Evolutionary conservation across 1,284 basidiomycete genomes (phyloP), one percentile per base, ranked within the genome.

Genomic region (Fomitopsis betulina): DNA sequence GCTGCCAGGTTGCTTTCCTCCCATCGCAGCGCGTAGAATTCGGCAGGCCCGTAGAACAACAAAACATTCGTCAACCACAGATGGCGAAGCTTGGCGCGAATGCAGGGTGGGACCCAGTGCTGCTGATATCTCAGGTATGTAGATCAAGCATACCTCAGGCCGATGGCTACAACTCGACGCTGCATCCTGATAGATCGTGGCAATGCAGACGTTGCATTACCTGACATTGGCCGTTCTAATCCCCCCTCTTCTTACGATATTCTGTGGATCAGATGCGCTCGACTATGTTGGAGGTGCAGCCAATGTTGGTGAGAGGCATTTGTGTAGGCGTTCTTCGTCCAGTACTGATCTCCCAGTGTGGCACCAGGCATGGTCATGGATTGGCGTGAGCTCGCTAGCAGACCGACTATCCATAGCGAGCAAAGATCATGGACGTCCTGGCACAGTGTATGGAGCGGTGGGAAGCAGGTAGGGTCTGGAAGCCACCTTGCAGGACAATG

Each of bases 341-440:
- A 21, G 12, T 58, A 33, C 43, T 38, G 23, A 39, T 54, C 33
- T 33, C 38, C 58, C 40, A 40, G 13, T 50, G 40, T 51, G 27
- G 12, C 43, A 30, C 23, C 56, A 89, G 87, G 88, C 9, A 93
- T 95, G 90, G 79, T 98, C 32, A 92, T 99, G 85, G 96, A 99
- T 75, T 99, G 96, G 96, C 82, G 94, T 51, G 93, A 98, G 72
- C 88, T 99, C 82, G 91, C 92, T 0, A 91, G 93, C 8, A 76
- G 83, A 58, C 85, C 90, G 2, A 94, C 93, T 0, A 82, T 89
- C 1, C 81, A 80, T 58, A 82, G 83, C 17, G 74, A 82, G 57
- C 79, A 83, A 59, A 81, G 83, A 55, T 75, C 81, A 38, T 91
- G 87, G 85, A 77, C 74, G 53, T 81, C 84, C 30, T 83, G 84